Evolutionary conservation across 495 filamentous ascomycete genomes (phyloP), one percentile per base, ranked within the genome.

Genomic region (Aspergillus cavernicola): DNA sequence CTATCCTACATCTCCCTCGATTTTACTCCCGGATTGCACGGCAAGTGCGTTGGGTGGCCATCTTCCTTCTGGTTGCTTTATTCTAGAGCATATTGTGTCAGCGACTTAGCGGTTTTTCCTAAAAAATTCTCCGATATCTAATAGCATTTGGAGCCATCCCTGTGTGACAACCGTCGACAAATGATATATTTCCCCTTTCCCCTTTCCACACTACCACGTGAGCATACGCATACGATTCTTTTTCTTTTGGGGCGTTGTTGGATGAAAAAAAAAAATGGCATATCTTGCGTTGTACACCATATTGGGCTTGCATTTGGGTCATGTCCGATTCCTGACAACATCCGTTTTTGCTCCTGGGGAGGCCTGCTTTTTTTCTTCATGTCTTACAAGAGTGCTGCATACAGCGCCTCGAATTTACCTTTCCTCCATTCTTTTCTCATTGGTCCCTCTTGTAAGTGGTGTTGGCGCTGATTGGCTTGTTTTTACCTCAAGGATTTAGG

Each of bases 1-100:
- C 6, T 26, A 39, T 46, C 11, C 28, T 37, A n/a, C 20, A 19
- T 50, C 15, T 33, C 37, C 43, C 12, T 38, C 29, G 24, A 32
- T 53, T 38, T 47, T 36, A 23, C 28, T 39, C 18, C 33, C 6
- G 32, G 38, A 31, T 56, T 58, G 44, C 55, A 58, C 56, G 33
- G 40, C 33, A 53, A 46, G 59, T 44, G 55, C 52, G 40, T 56
- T 58, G 52, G 59, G 44, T 39, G 46, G 28, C 15, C 35, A 18
- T 42, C 11, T 46, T 12, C 20, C 37, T 10, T 40, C 47, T 56
- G 38, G 22, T 37, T 47, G 32, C 50, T 19, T 49, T 50, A 15
- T 60, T 52, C 42, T 40, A 52, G 42, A 47, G 52, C 35, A 44
- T 40, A 38, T 39, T 54, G 22, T 40, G 35, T 47, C 52, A 50